Evolutionary conservation across 2,329 filamentous ascomycete species (phyloP).

Genomic region (Calonectria hongkongensis): DNA sequence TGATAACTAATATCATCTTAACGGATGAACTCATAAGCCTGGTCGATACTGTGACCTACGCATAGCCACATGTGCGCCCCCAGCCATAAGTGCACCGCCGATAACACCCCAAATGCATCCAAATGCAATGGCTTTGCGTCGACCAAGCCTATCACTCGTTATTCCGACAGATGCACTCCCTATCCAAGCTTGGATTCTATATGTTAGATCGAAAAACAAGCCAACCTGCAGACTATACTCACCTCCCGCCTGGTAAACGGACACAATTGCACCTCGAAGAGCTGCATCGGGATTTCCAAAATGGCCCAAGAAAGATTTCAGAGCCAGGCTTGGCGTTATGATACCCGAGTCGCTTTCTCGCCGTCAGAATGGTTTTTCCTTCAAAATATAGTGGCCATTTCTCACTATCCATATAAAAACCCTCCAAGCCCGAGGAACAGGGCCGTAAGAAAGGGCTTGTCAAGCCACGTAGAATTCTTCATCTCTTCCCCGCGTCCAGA

Average conservation of each 20-base stretch:
- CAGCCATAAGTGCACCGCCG: constrained; percentile 63
- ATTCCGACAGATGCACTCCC: constrained; percentile 63
- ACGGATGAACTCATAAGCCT: neutral
- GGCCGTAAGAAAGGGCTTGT: constrained; percentile 62
- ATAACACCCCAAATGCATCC: constrained; percentile 63
- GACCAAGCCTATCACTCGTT: constrained; percentile 61
- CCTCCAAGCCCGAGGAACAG: constrained; percentile 63
- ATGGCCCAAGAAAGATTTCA: constrained; percentile 59
- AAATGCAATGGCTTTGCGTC: constrained; percentile 63
- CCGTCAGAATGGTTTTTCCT: fast-evolving
- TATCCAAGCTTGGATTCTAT: constrained; percentile 57
- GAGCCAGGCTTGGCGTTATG: constrained; percentile 63
- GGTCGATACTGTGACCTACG: constrained; percentile 50
- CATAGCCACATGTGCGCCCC: constrained; percentile 63
- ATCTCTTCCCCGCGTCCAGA: constrained; percentile 39
- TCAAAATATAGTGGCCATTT: neutral
- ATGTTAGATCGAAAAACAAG: neutral
- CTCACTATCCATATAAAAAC: constrained; percentile 63
- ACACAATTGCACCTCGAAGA: constrained; percentile 62
- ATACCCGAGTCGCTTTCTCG: constrained; percentile 62
- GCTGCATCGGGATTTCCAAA: constrained; percentile 60
- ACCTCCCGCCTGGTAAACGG: constrained; percentile 64
- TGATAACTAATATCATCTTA: constrained; percentile 56
- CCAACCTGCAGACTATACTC: neutral
- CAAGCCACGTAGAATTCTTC: constrained; percentile 58